Conservation (phyloP, 2,329 filamentous ascomycete species). For the Xylariaceae sp. region DNA sequence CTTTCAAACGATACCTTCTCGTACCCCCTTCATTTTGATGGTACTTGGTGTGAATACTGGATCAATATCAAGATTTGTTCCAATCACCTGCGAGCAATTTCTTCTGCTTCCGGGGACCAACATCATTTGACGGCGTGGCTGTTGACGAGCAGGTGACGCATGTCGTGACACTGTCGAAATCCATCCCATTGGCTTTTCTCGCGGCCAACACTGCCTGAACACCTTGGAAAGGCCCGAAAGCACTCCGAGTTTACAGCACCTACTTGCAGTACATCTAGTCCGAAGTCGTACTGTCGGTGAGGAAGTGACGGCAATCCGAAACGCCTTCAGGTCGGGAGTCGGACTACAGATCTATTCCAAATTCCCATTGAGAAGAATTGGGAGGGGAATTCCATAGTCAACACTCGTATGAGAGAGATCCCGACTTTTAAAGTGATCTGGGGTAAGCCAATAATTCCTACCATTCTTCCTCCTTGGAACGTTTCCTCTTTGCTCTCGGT, state of each 20-base stretch:
- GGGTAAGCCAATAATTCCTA: constrained; percentile 20
- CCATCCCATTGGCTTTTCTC: constrained; percentile 20
- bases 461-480: not conserved
- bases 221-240: constrained; percentile 25
- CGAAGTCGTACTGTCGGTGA: constrained; percentile 7
- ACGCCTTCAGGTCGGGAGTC: constrained; percentile 12
- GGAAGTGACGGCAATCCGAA: constrained; percentile 9
- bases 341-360: constrained; percentile 7
- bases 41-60: not conserved
- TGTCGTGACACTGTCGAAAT: constrained; percentile 25
- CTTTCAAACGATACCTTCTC: not conserved
- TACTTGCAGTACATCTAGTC: not conserved
- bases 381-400: not conserved
- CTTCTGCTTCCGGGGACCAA: constrained; percentile 2
- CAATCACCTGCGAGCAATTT: not conserved
- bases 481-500: not conserved
- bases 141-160: constrained; percentile 26
- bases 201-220: constrained; percentile 2
- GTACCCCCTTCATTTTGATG: too few relatives aligned
- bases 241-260: constrained; percentile 13
- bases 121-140: constrained; percentile 15
- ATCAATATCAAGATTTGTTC: not conserved
- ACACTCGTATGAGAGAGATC: constrained; percentile 2
- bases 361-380: constrained; percentile 3
- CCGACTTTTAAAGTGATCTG: not conserved